A percentile compares a stretch with the other conserved stretches of the same genome.
Evolutionary conservation across 2,329 filamentous ascomycete genomes (phyloP).

Genomic region (Phyllosticta citribraziliensis): DNA sequence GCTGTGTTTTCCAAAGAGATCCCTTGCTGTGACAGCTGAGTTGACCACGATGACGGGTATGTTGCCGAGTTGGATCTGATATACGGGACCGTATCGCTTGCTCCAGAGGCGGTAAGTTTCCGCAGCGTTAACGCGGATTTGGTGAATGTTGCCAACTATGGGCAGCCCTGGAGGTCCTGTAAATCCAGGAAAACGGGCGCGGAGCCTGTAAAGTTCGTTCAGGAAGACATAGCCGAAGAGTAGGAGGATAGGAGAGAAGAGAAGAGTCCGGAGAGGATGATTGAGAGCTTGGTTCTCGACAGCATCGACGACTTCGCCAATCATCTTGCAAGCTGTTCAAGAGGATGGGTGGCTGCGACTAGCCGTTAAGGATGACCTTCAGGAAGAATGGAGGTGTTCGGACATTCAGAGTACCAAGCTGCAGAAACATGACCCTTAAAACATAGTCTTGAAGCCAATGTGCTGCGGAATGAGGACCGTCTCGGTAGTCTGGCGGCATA

Average conservation of each 20-base stretch:
- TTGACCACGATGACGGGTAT: conserved; percentile 36
- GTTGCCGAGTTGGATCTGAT: conserved; percentile 38
- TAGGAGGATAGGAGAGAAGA: conserved; percentile 19
- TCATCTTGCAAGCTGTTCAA: background rate
- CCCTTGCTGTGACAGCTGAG: conserved; percentile 30
- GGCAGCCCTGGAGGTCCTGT: conserved; percentile 29
- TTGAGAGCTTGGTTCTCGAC: conserved; percentile 5
- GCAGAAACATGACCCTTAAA: background rate
- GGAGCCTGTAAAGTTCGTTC: conserved; percentile 28
- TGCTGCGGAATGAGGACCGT: background rate
- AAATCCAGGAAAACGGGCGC: conserved; percentile 29
- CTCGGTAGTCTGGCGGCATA: background rate
- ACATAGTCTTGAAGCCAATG: background rate
- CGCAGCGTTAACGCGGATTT: conserved; percentile 33
- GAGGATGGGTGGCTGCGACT: background rate
- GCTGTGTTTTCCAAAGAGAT: conserved; percentile 33
- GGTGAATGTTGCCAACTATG: conserved; percentile 33
- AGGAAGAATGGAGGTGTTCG: background rate
- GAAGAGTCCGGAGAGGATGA: conserved; percentile 19
- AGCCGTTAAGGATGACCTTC: too few relatives aligned
- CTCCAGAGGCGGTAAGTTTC: conserved; percentile 36
- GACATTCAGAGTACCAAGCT: background rate
- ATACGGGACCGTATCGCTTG: conserved; percentile 32
- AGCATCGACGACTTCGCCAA: background rate
- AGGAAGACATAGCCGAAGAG: conserved; percentile 25